phyloP scores from a whole-genome alignment of 1,284 basidiomycete species.

The Microbotryomycetes sp. region DNA sequence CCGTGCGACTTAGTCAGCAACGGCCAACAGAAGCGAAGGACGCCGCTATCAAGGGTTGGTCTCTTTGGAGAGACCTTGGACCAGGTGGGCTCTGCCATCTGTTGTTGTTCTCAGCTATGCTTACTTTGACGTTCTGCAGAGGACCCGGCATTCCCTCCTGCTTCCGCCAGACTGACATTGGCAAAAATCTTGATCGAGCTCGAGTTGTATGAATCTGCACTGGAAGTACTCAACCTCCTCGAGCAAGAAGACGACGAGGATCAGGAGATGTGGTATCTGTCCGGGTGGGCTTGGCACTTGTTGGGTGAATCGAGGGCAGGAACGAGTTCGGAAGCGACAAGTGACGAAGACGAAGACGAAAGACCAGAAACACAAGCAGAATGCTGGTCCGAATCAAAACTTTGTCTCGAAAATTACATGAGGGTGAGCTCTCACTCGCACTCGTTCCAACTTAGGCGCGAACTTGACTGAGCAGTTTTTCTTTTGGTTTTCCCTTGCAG shows the following conservation, averaged over 20 bases:
- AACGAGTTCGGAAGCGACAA: constrained; percentile 42
- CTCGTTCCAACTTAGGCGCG: neutral
- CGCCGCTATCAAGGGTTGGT: constrained; percentile 63
- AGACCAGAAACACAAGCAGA: constrained; percentile 58
- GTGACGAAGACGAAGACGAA: constrained; percentile 47
- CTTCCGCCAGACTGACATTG: constrained; percentile 64
- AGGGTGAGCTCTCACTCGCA: constrained; percentile 49
- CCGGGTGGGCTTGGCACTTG: constrained; percentile 86
- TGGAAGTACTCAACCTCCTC: constrained; percentile 68
- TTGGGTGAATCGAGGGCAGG: constrained; percentile 40
- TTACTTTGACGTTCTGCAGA: constrained; percentile 44
- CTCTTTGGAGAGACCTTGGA: constrained; percentile 64
- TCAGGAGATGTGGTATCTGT: constrained; percentile 88
- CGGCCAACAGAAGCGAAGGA: constrained; percentile 69
- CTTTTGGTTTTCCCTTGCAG: constrained; percentile 42
- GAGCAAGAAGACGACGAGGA: constrained; percentile 79
- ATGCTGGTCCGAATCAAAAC: constrained; percentile 67
- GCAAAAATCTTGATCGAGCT: constrained; percentile 81
- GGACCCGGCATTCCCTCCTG: constrained; percentile 61
- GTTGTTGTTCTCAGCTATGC: neutral
- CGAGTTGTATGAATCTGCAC: constrained; percentile 58
- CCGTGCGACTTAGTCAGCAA: constrained; percentile 81
- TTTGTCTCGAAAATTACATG: constrained; percentile 75
- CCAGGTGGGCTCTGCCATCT: constrained; percentile 47
- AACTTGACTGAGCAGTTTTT: neutral